These are phyloP conservation scores for Pleurotus salmoneostramineus DNA, from an alignment of 768 basidiomycete genomes.

Conservation along the genomic window DNA sequence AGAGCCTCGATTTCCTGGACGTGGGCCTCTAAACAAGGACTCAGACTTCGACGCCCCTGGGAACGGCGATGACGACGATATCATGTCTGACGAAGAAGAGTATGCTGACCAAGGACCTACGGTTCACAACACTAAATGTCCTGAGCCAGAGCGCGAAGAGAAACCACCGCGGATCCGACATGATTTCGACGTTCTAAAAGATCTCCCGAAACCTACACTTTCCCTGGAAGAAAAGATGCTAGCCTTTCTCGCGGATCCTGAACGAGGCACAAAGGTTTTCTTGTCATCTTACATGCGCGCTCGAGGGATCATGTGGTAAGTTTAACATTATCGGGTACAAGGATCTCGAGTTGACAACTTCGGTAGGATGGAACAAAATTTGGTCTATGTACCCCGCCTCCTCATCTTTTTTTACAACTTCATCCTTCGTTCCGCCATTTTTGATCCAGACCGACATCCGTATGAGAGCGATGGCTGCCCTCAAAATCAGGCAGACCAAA, in stretches of 20 bases:
- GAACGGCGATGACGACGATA: conserved; percentile 16
- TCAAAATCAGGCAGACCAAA: not conserved
- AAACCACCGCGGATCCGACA: not conserved
- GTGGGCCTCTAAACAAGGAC: too few species aligned
- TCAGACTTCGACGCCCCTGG: conserved; percentile 22
- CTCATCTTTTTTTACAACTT: conserved; percentile 59
- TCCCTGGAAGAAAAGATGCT: conserved; percentile 35
- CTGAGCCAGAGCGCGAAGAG: not conserved
- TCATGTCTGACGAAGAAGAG: conserved; percentile 30
- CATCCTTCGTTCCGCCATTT: conserved; percentile 44
- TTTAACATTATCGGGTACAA: not conserved
- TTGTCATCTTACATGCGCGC: conserved; percentile 66
- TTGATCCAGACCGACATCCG: not conserved
- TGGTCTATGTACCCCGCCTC: conserved; percentile 49
- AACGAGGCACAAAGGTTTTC: conserved; percentile 54
- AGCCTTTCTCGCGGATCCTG: conserved; percentile 61
- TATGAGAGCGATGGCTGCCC: not conserved
- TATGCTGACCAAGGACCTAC: conserved; percentile 23
- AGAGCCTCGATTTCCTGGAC: conserved; percentile 25
- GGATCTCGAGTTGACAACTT: not conserved
- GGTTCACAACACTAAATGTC: conserved; percentile 20
- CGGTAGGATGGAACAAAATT: conserved; percentile 40
- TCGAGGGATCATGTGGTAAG: conserved; percentile 69
- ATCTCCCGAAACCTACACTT: conserved; percentile 10
- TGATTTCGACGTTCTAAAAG: conserved; percentile 14